Evolutionary conservation across 306 rosid genomes (phyloP).

Genomic region (Vigna trinervia): DNA sequence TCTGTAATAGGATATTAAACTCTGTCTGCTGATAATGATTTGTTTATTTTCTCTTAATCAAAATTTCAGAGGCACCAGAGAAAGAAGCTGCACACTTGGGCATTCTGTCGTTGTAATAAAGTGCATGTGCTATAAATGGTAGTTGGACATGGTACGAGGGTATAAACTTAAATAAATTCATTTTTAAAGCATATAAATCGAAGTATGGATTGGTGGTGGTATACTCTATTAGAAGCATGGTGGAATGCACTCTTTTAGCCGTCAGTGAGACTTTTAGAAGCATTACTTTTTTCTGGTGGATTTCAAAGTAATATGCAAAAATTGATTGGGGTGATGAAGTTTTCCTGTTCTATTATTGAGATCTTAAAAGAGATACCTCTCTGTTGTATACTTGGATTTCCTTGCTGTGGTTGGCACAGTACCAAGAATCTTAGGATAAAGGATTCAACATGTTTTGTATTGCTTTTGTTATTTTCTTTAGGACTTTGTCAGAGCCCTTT

Average conservation of each 20-base stretch:
- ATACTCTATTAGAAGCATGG: conserved; percentile 32
- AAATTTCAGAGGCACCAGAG: conserved; percentile 40
- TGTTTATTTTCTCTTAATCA: conserved; percentile 11
- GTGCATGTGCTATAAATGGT: conserved; percentile 44
- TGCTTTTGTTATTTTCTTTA: conserved; percentile 19
- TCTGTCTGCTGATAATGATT: neutral
- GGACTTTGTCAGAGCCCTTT: conserved; percentile 8
- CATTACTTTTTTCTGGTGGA: conserved; percentile 39
- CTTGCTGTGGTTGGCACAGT: conserved; percentile 36
- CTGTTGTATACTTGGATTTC: conserved; percentile 43
- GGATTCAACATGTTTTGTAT: conserved; percentile 38
- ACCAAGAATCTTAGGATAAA: neutral
- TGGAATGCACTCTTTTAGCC: conserved; percentile 43
- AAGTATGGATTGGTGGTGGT: conserved; percentile 46
- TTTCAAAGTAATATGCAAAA: conserved; percentile 30
- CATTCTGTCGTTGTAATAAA: conserved; percentile 47
- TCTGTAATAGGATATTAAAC: neutral
- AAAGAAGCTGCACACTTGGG: conserved; percentile 39
- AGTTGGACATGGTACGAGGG: conserved; percentile 42
- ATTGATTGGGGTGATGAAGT: conserved; percentile 39
- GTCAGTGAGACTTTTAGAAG: conserved; percentile 25
- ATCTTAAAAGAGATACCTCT: conserved; percentile 23
- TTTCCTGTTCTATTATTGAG: conserved; percentile 20
- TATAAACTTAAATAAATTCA: conserved; percentile 48
- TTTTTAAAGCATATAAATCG: conserved; percentile 37